Evolutionary conservation across 257 asterid genomes (phyloP), one percentile per base, ranked within the genome.

Genomic region (Salvia rosmarinus): DNA sequence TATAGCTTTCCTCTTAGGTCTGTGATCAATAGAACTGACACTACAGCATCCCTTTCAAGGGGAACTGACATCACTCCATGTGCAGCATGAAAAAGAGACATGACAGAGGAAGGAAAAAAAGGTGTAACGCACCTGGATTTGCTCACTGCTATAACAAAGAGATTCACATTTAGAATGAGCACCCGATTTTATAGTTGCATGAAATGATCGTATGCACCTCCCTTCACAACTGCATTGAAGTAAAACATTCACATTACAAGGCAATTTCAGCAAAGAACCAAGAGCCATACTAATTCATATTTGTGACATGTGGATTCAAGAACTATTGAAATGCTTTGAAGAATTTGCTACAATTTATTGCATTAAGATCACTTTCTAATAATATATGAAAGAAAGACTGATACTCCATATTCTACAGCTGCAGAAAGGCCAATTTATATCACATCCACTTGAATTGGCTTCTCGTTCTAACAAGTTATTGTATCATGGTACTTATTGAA

Each of bases 171-270:
- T 39, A 60, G 91, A 82, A 47, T 51, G 71, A 59, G 72, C 74
- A 40, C 96, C 96, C 59, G 90, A 82, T 78, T 82, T 85, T 68
- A 78, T 54, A 50, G 91, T 81, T 71, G 89, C 86, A 81, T 87
- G 96, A 79, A 89, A 89, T 64, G 96, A 87, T 77, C 94, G 83
- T 79, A 85, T 79, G 87, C 96, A 89, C 81, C 90, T 86, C 75
- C 96, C 94, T 82, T 85, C 91, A 64, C 96, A 89, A 67, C 96
- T 87, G 88, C 81, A 78, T 70, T 57, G 56, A 70, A 71, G 70
- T 58, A 35, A 59, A 44, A 57, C 3, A 71, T 46, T 37, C n/a
- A 17, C 46, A 47, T 76, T 62, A 68, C 62, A 79, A 64, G 17
- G 72, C 51, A 72, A 32, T 56, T 32, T 67, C 65, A 60, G 65